Conservation (phyloP, 2,329 filamentous ascomycete species). For the Nannizziopsis arthrosporioides region DNA sequence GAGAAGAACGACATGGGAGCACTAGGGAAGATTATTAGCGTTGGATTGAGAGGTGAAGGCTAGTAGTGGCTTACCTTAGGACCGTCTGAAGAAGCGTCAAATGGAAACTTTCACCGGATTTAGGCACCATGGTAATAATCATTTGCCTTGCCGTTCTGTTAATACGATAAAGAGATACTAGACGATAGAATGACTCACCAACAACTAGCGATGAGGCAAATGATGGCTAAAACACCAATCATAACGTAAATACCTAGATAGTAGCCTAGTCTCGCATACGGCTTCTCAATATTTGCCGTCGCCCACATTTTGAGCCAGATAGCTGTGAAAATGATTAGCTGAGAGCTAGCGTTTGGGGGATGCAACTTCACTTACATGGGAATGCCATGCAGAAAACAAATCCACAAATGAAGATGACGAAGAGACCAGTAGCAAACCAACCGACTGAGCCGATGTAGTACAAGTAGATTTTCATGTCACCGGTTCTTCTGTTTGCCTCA, state of each 20-base stretch:
- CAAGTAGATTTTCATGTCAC: constrained; percentile 35
- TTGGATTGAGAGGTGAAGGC: not conserved
- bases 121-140: constrained; percentile 44
- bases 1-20: constrained; percentile 36
- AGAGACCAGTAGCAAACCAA: constrained; percentile 25
- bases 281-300: constrained; percentile 25
- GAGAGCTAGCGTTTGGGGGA: not conserved
- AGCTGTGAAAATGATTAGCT: constrained; percentile 16
- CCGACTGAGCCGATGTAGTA: constrained; percentile 32
- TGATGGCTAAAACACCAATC: constrained; percentile 29
- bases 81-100: constrained; percentile 39
- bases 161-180: not conserved
- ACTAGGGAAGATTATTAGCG: constrained; percentile 16
- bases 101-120: constrained; percentile 42
- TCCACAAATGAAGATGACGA: constrained; percentile 27
- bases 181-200: constrained; percentile 20
- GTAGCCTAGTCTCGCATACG: constrained; percentile 25
- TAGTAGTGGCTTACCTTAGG: constrained; percentile 25
- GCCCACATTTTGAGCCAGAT: constrained; percentile 37
- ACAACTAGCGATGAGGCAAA: constrained; percentile 27
- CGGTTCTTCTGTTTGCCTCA: constrained; percentile 24
- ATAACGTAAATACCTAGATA: constrained; percentile 32
- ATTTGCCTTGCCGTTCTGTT: constrained; percentile 30
- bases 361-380: constrained; percentile 23
- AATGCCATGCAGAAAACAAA: constrained; percentile 34